phyloP scores from a whole-genome alignment of 495 filamentous ascomycete species.

The Neurospora sp. region DNA sequence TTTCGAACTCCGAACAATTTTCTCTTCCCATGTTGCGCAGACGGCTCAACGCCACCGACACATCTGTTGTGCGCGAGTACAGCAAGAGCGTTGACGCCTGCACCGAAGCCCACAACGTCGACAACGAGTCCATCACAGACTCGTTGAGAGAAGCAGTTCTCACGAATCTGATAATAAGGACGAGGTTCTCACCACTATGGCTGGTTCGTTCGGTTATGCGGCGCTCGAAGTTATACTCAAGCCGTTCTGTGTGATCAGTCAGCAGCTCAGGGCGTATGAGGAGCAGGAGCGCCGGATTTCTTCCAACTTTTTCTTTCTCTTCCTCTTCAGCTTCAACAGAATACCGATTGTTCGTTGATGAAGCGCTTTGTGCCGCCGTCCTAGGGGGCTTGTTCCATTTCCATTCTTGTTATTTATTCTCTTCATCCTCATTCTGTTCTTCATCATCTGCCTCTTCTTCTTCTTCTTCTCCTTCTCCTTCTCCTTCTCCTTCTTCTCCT shows the following conservation, averaged over 20 bases:
- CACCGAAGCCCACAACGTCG: constrained; percentile 66
- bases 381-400: background rate
- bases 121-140: constrained; percentile 33
- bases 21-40: background rate
- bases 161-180: constrained; percentile 53
- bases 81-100: constrained; percentile 86
- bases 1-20: background rate
- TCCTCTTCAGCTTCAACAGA: too few species aligned
- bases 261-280: background rate
- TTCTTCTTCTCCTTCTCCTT: too few species aligned
- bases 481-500: background rate
- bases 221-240: constrained; percentile 98
- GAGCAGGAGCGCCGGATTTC: too few species aligned
- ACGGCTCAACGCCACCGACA: background rate
- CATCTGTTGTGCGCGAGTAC: constrained; percentile 55
- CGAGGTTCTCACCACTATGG: constrained; percentile 95
- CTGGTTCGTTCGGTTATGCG: constrained; percentile 95
- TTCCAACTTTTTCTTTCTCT: too few species aligned
- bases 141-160: background rate
- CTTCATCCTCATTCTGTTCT: too few species aligned
- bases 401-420: background rate
- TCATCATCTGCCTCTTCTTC: too few species aligned
- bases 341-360: too few species aligned
- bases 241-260: constrained; percentile 12
- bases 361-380: too few species aligned